Percentiles rank a stretch among this genome's conserved stretches.
Evolutionary conservation across 305 asterid species (phyloP).

Genomic region (Andrographis paniculata): DNA sequence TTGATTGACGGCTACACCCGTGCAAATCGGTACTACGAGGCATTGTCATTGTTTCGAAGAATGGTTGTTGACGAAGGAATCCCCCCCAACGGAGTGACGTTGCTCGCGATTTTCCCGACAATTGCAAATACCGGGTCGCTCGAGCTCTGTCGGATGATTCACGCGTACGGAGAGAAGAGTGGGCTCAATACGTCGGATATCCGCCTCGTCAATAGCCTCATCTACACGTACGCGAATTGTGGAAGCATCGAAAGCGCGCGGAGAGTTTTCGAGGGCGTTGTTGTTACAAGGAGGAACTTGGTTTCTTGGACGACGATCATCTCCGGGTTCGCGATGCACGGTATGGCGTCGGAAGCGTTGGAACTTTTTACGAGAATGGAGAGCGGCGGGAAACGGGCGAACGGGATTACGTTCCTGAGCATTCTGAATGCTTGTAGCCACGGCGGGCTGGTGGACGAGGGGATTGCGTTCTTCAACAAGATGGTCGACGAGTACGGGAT

Average conservation of each 20-base stretch:
- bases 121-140: slow-evolving; percentile 54
- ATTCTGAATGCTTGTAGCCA: slow-evolving; percentile 72
- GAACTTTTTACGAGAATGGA: slow-evolving; percentile 45
- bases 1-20: slow-evolving; percentile 70
- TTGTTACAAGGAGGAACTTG: slow-evolving; percentile 37
- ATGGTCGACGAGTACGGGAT: slow-evolving; percentile 45
- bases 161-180: slow-evolving; percentile 54
- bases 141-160: slow-evolving; percentile 46
- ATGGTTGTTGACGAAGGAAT: slow-evolving; percentile 50
- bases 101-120: slow-evolving; percentile 64
- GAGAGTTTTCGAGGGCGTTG: slow-evolving; percentile 45
- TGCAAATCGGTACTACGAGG: slow-evolving; percentile 32
- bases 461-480: slow-evolving; percentile 44
- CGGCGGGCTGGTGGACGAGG: slow-evolving; percentile 71
- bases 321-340: slow-evolving; percentile 70
- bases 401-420: slow-evolving; percentile 54
- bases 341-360: slow-evolving; percentile 60
- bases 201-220: slow-evolving; percentile 62
- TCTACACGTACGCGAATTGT: slow-evolving; percentile 62
- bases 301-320: slow-evolving; percentile 74
- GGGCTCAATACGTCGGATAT: slow-evolving; percentile 42
- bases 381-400: slow-evolving; percentile 38
- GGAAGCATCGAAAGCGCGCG: slow-evolving; percentile 51
- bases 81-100: slow-evolving; percentile 61
- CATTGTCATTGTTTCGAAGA: slow-evolving; percentile 40